Evolutionary conservation across 495 filamentous ascomycete genomes (phyloP), one percentile per base, ranked within the genome.

Genomic region (Venustampulla echinocandica): DNA sequence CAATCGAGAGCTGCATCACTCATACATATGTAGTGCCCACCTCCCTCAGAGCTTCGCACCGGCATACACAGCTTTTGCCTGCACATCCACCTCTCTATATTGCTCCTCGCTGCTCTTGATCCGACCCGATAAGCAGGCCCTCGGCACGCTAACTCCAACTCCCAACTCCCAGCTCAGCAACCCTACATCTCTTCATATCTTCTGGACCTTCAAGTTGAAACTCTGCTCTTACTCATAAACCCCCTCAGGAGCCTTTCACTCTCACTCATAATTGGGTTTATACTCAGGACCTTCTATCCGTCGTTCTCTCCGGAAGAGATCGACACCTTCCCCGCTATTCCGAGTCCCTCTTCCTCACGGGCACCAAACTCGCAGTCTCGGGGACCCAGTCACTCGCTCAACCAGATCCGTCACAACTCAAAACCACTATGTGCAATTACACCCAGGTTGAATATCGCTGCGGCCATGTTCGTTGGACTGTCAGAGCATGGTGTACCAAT

Each of bases 371-470:
- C 36, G 6, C 14, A 27, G 21, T 10, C 20, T 3, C 14, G n/a
- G n/a, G n/a, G n/a, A 32, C 27, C 19, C 15, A 42, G 25, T 42
- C 46, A 42, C 37, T 42, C 46, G 42, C 25, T 36, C 49, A 32
- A n/a, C n/a, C n/a, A n/a, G n/a, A n/a, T n/a, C n/a, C n/a, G n/a
- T n/a, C n/a, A n/a, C n/a, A n/a, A n/a, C n/a, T n/a, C n/a, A n/a
- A 14, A 22, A 19, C 32, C 11, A 49, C 7, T 13, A 58, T 58
- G 56, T 58, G 56, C 37, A 52, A 58, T 23, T 58, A 58, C 25
- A 58, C 56, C 18, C 56, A 58, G 37, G 56, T 58, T 24, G 56
- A 58, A 33, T 58, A 41, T 24, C 22, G 46, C 4, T 58, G 56
- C 42, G 52, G 56, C 22, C 46, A 58, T 42, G 42, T 55, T 32